Evolutionary conservation across 176 grass and related monocot species (phyloP).

Genomic region (Avena insularis): DNA sequence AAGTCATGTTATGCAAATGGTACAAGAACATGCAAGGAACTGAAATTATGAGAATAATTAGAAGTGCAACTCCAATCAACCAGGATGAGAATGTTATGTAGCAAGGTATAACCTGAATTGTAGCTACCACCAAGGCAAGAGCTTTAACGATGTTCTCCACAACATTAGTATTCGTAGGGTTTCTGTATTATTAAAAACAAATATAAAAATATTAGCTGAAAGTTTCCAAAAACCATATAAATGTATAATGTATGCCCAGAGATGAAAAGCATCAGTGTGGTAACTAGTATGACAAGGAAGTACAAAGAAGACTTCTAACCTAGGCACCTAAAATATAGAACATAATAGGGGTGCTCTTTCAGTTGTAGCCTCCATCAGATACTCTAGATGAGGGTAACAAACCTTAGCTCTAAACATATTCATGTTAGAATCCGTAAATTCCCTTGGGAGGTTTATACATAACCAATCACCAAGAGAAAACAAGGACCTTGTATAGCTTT

Average conservation of each 20-base stretch:
- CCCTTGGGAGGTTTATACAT: neutral
- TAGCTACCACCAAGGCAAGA: constrained; percentile 90
- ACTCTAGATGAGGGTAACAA: constrained; percentile 15
- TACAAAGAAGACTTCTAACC: constrained; percentile 26
- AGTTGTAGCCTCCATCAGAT: neutral
- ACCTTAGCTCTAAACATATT: neutral
- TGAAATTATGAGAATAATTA: constrained; percentile 1
- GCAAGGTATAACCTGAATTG: constrained; percentile 75
- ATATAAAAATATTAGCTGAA: constrained; percentile 18
- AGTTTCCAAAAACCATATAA: neutral
- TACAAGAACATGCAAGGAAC: constrained; percentile 16
- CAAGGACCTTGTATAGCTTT: constrained; percentile 21
- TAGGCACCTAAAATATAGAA: constrained; percentile 17
- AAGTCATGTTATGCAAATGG: constrained; percentile 14
- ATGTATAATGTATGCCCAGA: constrained; percentile 35
- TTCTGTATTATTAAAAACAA: constrained; percentile 60
- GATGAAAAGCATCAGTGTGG: constrained; percentile 14
- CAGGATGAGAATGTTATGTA: constrained; percentile 24
- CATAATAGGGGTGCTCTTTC: constrained; percentile 12
- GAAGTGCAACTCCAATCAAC: constrained; percentile 14
- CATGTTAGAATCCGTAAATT: constrained; percentile 27
- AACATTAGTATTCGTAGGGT: constrained; percentile 96
- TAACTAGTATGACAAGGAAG: constrained; percentile 13
- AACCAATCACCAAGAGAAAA: constrained; percentile 33
- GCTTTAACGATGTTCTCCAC: constrained; percentile 96